These are phyloP conservation scores for Prunus mongolica DNA, from an alignment of 306 rosid species.

Conservation along the genomic window DNA sequence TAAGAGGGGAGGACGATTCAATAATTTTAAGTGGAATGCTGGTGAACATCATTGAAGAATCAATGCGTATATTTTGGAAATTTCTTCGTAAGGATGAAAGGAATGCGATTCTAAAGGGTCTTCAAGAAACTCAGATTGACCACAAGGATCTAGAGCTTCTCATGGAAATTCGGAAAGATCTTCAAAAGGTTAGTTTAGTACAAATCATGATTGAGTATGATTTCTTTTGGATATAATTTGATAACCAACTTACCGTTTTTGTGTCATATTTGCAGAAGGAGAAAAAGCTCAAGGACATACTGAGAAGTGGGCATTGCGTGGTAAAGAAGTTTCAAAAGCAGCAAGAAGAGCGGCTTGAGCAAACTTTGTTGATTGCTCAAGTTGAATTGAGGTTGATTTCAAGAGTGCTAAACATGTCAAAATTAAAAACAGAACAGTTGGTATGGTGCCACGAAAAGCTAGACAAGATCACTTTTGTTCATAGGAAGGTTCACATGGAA, in stretches of 20 bases:
- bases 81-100: slow-evolving; percentile 61
- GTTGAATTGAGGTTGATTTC: slow-evolving; percentile 72
- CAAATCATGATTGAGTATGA: background rate
- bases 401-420: slow-evolving; percentile 69
- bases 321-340: slow-evolving; percentile 75
- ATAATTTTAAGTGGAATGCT: slow-evolving; percentile 33
- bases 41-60: slow-evolving; percentile 54
- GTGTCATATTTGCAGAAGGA: slow-evolving; percentile 50
- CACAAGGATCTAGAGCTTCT: slow-evolving; percentile 40
- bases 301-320: slow-evolving; percentile 65
- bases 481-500: slow-evolving; percentile 57
- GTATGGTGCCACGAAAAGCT: slow-evolving; percentile 73
- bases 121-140: slow-evolving; percentile 39
- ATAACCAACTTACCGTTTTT: background rate
- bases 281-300: slow-evolving; percentile 59
- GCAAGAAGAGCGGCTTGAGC: slow-evolving; percentile 34
- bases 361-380: slow-evolving; percentile 53
- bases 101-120: slow-evolving; percentile 25
- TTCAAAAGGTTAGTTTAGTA: slow-evolving; percentile 53
- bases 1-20: slow-evolving; percentile 33
- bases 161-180: slow-evolving; percentile 33
- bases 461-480: slow-evolving; percentile 40
- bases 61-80: slow-evolving; percentile 61
- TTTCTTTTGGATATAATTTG: background rate
- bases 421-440: slow-evolving; percentile 53